Base-by-base conservation (phyloP, 108 stramenopile genomes). In the Conticribra weissflogii region DNA sequence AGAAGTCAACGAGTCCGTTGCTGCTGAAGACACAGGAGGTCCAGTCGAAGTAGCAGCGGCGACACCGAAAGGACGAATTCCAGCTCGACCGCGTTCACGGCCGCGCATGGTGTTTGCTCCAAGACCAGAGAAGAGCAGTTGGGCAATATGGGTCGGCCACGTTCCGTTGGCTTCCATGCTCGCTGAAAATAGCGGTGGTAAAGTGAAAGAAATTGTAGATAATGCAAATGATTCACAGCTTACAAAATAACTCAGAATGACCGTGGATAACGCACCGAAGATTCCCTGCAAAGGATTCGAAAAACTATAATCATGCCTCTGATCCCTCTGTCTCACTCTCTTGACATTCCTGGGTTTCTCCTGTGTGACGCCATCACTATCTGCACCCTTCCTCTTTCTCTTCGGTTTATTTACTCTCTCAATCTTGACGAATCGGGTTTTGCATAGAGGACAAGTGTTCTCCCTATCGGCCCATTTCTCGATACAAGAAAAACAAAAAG, bases 391-490 rank as follows among this genome's bases (percentile, higher is more conserved):
- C 63, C 9, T 32, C 56, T 23, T 31, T 24, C 50, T 53, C 70
- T 15, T 50, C 44, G 2, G 30, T 31, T 51, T 48, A 70, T 87
- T 61, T 21, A 88, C 71, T 41, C 85, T 92, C 28, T 88, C 83
- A 67, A 96, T 90, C 68, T 83, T 88, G 44, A 60, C 69, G 68
- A 96, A 96, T 1, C 96, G 70, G 32, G 34, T 41, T 76, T 96
- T 96, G 78, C 96, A 96, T 28, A 94, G 59, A 1, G 96, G 96
- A 61, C 96, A 96, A 0, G 89, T 86, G 62, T 94, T 96, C 60
- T 94, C 93, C 33, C 88, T 63, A 56, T 95, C 85, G 5, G 90
- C 76, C 96, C 96, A 96, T 63, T 81, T 86, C 46, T 83, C 88
- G 52, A 96, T 92, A 63, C 96, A 96, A 7, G 59, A 46, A 72